These are phyloP conservation scores for Neurospora sp. DNA, from an alignment of 495 filamentous ascomycete genomes.

Conservation along the genomic window DNA sequence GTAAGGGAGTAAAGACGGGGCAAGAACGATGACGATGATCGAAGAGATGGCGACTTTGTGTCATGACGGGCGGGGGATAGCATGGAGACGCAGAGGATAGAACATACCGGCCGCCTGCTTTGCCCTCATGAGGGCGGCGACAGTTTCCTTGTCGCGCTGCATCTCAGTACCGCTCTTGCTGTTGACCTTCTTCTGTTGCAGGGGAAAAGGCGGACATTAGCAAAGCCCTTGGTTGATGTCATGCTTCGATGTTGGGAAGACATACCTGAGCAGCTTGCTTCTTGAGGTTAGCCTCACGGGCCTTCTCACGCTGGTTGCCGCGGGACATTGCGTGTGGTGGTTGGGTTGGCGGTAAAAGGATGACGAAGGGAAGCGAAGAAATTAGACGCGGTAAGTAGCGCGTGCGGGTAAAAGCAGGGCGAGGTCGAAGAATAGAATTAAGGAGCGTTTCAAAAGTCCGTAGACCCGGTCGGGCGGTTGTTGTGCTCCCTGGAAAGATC, in stretches of 20 bases:
- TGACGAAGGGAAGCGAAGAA: not conserved
- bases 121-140: slow-evolving; percentile 75
- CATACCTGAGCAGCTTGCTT: slow-evolving; percentile 46
- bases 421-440: not conserved
- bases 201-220: slow-evolving; percentile 16
- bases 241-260: not conserved
- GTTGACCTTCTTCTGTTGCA: slow-evolving; percentile 48
- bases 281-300: slow-evolving; percentile 72
- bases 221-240: not conserved
- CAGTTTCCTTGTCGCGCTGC: slow-evolving; percentile 60
- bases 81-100: not conserved
- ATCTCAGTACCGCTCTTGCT: slow-evolving; percentile 58
- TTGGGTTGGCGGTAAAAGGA: not conserved
- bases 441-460: slow-evolving; percentile 1
- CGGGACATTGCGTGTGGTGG: slow-evolving; percentile 57
- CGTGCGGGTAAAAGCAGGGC: not conserved
- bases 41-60: not conserved
- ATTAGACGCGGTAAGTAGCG: not conserved
- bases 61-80: not conserved
- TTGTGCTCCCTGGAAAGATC: not conserved
- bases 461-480: not conserved
- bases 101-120: slow-evolving; percentile 76
- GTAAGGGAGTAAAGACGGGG: not conserved
- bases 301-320: slow-evolving; percentile 88
- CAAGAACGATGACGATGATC: not conserved